phyloP scores from a whole-genome alignment of 1,284 basidiomycete species.

The Cerrena zonata region DNA sequence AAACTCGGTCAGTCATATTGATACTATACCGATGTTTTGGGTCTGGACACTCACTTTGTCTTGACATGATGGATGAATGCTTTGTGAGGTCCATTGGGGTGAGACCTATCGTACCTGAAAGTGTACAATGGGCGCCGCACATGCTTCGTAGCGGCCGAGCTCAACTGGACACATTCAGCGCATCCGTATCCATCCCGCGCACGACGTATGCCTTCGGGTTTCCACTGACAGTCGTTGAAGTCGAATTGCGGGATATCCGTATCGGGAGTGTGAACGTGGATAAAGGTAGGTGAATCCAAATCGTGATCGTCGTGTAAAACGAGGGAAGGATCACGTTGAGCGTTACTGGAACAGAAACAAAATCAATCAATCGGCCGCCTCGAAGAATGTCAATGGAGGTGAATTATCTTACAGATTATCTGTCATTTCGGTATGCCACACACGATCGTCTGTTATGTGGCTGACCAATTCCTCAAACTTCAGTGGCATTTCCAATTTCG shows the following conservation, averaged over 20 bases:
- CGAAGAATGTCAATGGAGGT: background rate
- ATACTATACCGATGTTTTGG: background rate
- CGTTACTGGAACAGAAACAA: background rate
- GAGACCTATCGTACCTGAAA: background rate
- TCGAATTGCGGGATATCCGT: no score
- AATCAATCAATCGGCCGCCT: background rate
- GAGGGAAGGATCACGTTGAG: background rate
- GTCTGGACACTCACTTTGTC: background rate
- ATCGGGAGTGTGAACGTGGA: background rate
- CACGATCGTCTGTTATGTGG: background rate
- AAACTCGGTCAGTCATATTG: no score
- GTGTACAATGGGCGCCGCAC: no score
- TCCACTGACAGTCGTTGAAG: no score
- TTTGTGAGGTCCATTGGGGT: no score
- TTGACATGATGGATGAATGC: background rate
- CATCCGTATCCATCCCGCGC: no score
- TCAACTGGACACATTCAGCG: no score
- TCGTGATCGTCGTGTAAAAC: background rate
- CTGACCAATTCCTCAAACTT: no score
- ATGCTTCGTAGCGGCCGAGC: no score
- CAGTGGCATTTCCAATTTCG: no score
- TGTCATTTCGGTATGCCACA: background rate
- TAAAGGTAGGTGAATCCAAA: background rate
- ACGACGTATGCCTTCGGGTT: no score
- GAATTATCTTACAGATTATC: background rate